Evolutionary conservation across 164 flowering plant genomes (phyloP), one percentile per base, ranked within the genome.

Genomic region (Nymphaea thermarum): DNA sequence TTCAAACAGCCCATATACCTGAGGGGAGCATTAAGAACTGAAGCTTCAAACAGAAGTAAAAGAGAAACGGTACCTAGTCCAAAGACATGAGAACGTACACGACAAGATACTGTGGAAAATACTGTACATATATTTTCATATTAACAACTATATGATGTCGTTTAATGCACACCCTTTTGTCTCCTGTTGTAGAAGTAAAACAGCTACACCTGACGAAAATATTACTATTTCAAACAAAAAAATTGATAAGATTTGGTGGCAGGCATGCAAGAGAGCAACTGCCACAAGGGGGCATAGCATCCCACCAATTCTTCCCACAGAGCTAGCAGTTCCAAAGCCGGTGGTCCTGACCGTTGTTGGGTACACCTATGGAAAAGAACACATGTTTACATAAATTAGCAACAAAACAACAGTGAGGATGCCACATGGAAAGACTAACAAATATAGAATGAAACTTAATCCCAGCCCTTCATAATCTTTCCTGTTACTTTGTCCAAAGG

Each of bases 271-370:
- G 69, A 90, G 69, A 57, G 84, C 84, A 12, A 93, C 89, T 42
- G 98, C 96, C 57, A 93, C 90, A 55, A 90, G 86, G 44, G 98
- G 98, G 68, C 96, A 90, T 18, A 86, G 6, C 77, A 93, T 82
- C 8, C 96, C 96, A 14, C 94, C 95, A 36, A 92, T 84, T 77
- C 90, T 84, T 72, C 89, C 96, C 44, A 89, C 73, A 17, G 91
- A 73, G 74, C 84, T 84, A 6, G 84, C 91, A 64, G 82, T 67
- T 72, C 98, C 96, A 61, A 83, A 80, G 43, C 90, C 95, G 0
- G 91, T 88, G 42, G 90, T 67, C 76, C 96, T 80, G 25, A 88
- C 77, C 2, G 82, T 80, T 5, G 96, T 92, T 64, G 98, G 94
- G 72, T 89, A 92, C 71, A 88, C 74, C 94, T 91, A 62, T 78